Base-by-base conservation (phyloP, 208 protist genomes). In the Leishmania braziliensis region DNA sequence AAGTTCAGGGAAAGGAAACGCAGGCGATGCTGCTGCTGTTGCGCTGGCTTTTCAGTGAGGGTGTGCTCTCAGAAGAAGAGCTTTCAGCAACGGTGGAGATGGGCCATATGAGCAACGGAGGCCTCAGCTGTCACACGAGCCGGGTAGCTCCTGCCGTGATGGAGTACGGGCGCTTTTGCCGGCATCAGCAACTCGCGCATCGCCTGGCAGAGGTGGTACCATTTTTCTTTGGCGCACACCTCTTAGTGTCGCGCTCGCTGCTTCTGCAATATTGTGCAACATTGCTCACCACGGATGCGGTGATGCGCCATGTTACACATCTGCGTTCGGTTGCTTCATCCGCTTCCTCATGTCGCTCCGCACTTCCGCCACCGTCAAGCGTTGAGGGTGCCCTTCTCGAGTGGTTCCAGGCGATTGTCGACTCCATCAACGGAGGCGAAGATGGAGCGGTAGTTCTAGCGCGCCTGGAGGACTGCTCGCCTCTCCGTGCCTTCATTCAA, bases 161-260 rank as follows among this genome's bases (percentile, higher is more conserved):
- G 20, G 23, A 39, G 12, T 29, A 69, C 23, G 29, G 77, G 36
- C n/a, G 58, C 9, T 83, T 86, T 46, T 18, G 48, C 20, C 83
- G 66, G 5, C 83, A 86, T 58, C 78, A 73, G 43, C 50, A 63
- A 18, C 70, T 82, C 29, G 92, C 92, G 5, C 72, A 75, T n/a
- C 54, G 48, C 9, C 80, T 95, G 6, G 84, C 90, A 1, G 70
- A 88, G 75, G 46, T 86, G 2, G 62, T 77, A 10, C 88, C 89
- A 0, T 97, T 95, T 79, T 90, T 89, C 65, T 75, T 95, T 23
- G 89, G 88, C 12, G 87, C 87, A 10, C 93, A 97, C 71, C 72
- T 95, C 1, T 33, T 94, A 33, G 26, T 97, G 33, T 87, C 85
- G 4, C 91, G 93, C 53, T 79, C 86, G 20, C 56, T 97, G 3